These are phyloP conservation scores for Aaosphaeria pasadenensis DNA, from an alignment of 2,329 filamentous ascomycete genomes.

Conservation along the genomic window DNA sequence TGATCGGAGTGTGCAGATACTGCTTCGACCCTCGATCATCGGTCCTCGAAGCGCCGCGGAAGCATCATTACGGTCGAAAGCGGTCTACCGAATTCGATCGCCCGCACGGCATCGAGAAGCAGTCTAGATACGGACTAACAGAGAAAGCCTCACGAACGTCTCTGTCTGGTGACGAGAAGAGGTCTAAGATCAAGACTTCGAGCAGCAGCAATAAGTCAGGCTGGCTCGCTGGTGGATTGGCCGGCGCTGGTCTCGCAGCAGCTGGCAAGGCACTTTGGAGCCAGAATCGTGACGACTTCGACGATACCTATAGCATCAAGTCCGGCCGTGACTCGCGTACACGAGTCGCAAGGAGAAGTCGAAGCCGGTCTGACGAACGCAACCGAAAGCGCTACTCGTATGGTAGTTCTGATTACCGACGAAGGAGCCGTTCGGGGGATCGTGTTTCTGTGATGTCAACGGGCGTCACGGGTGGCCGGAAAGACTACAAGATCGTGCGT, in stretches of 20 bases:
- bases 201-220: slow-evolving; percentile 42
- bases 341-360: slow-evolving; percentile 25
- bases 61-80: slow-evolving; percentile 54
- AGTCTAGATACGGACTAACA: slow-evolving; percentile 50
- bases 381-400: slow-evolving; percentile 45
- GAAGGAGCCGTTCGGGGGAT: slow-evolving; percentile 37
- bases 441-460: slow-evolving; percentile 31
- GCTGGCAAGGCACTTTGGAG: slow-evolving; percentile 54
- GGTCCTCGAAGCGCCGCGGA: slow-evolving; percentile 57
- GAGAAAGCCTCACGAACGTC: slow-evolving; percentile 32
- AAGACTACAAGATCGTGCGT: slow-evolving; percentile 33
- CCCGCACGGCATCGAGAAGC: slow-evolving; percentile 54
- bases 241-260: slow-evolving; percentile 52
- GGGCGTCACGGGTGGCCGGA: slow-evolving; percentile 32
- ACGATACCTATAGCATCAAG: slow-evolving; percentile 59
- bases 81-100: slow-evolving; percentile 45
- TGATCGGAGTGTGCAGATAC: slow-evolving; percentile 63
- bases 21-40: slow-evolving; percentile 62
- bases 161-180: slow-evolving; percentile 31
- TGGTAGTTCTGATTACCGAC: slow-evolving; percentile 39
- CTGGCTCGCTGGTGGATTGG: slow-evolving; percentile 54
- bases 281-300: slow-evolving; percentile 51
- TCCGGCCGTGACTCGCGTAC: slow-evolving; percentile 46
- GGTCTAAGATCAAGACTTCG: slow-evolving; percentile 39
- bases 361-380: slow-evolving; percentile 38